Evolutionary conservation across 345 rosid species (phyloP).

Genomic region (Salix brachista): DNA sequence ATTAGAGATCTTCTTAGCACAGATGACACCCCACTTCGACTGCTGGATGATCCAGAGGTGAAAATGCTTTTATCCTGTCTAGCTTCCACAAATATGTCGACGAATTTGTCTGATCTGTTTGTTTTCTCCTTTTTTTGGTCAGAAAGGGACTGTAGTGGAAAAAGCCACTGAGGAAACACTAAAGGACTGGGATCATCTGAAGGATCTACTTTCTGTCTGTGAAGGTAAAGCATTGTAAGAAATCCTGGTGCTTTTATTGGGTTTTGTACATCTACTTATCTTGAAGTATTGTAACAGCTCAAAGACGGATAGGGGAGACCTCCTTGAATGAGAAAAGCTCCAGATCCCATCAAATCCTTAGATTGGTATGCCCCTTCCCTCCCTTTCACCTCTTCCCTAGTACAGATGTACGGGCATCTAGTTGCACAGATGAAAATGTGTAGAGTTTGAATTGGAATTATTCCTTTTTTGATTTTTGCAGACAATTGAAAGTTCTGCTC

Average conservation of each 20-base stretch:
- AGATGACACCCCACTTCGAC: constrained; percentile 70
- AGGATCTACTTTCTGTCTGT: constrained; percentile 78
- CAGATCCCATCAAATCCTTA: constrained; percentile 96
- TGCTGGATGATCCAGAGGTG: constrained; percentile 97
- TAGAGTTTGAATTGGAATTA: not conserved
- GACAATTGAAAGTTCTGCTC: constrained; percentile 94
- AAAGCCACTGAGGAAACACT: constrained; percentile 73
- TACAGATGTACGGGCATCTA: constrained; percentile 13
- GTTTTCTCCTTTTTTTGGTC: constrained; percentile 18
- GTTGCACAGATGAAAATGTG: not conserved
- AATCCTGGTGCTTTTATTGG: constrained; percentile 6
- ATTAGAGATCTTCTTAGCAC: constrained; percentile 78
- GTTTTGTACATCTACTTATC: constrained; percentile 12
- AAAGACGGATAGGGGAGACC: constrained; percentile 91
- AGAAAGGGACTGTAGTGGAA: constrained; percentile 90
- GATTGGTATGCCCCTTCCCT: constrained; percentile 48
- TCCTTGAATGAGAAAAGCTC: constrained; percentile 89
- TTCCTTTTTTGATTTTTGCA: constrained; percentile 27
- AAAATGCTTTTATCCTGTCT: constrained; percentile 3
- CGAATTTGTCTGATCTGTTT: constrained; percentile 10
- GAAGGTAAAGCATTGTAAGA: constrained; percentile 54
- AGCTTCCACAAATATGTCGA: not conserved
- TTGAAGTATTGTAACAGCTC: constrained; percentile 51
- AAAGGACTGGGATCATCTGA: constrained; percentile 81
- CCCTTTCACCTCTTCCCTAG: not conserved